phyloP scores from a whole-genome alignment of 2,329 filamentous ascomycete genomes.

The Ceratocystis papillata region DNA sequence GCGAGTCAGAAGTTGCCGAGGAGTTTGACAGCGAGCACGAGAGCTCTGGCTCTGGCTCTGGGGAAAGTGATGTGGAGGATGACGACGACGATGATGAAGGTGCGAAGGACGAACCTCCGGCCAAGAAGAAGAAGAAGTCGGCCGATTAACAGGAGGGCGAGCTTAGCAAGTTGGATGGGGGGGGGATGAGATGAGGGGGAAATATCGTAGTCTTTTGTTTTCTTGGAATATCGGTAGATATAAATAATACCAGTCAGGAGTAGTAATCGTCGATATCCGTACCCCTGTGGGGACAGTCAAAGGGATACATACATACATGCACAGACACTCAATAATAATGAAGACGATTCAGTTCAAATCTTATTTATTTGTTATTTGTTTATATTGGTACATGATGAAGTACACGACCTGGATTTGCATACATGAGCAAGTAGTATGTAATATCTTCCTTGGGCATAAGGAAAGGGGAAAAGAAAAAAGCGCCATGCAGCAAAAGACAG shows the following conservation, averaged over 20 bases:
- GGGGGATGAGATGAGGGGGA: slow-evolving; percentile 18
- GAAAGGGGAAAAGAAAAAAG: slow-evolving; percentile 9
- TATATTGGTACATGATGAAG: background rate
- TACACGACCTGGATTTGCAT: slow-evolving; percentile 2
- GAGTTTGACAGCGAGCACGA: slow-evolving; percentile 90
- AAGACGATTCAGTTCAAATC: background rate
- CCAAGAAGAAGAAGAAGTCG: slow-evolving; percentile 44
- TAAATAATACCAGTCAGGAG: background rate
- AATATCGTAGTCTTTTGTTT: slow-evolving; percentile 14
- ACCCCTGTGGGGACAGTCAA: background rate
- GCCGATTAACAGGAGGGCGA: slow-evolving; percentile 24
- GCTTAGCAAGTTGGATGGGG: slow-evolving; percentile 9
- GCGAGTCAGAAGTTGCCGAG: slow-evolving; percentile 89
- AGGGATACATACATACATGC: background rate
- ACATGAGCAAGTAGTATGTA: background rate
- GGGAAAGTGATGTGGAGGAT: slow-evolving; percentile 40
- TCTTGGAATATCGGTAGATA: slow-evolving; percentile 8
- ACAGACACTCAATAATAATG: background rate
- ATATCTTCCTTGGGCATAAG: slow-evolving; percentile 21
- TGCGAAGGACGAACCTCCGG: slow-evolving; percentile 36
- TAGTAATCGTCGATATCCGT: background rate
- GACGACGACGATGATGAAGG: slow-evolving; percentile 38
- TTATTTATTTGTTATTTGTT: background rate
- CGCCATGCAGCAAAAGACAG: background rate
- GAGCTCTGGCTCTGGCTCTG: slow-evolving; percentile 60